Percentiles rank a stretch among this genome's conserved stretches.
These are phyloP conservation scores for Pichia scutulata DNA, from an alignment of 805 yeast species.

Conservation along the genomic window DNA sequence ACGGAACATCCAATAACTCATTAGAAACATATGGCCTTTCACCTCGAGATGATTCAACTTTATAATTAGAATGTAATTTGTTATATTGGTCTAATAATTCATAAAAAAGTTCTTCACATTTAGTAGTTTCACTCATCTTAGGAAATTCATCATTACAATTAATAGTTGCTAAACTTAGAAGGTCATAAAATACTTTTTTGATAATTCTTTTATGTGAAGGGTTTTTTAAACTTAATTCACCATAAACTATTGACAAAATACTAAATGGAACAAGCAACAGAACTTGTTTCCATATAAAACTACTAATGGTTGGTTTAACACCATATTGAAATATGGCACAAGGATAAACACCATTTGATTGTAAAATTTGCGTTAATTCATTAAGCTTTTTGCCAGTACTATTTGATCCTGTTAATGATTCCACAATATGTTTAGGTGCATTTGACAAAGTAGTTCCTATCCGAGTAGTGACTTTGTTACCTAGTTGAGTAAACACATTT, in stretches of 20 bases:
- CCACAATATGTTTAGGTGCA: background rate
- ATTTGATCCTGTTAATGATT: slow-evolving; percentile 18
- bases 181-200: slow-evolving; percentile 19
- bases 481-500: slow-evolving; percentile 18
- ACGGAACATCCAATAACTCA: slow-evolving; percentile 10
- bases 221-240: slow-evolving; percentile 12
- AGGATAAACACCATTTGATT: slow-evolving; percentile 20
- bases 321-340: slow-evolving; percentile 21
- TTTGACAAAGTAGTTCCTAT: slow-evolving; percentile 18
- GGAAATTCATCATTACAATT: slow-evolving; percentile 25
- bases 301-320: slow-evolving; percentile 21
- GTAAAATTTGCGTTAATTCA: slow-evolving; percentile 17
- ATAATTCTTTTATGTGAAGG: slow-evolving; percentile 7
- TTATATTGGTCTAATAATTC: slow-evolving; percentile 18
- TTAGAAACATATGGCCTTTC: slow-evolving; percentile 7
- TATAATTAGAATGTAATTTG: slow-evolving; percentile 9
- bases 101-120: slow-evolving; percentile 13
- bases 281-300: slow-evolving; percentile 25
- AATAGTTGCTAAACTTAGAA: slow-evolving; percentile 17
- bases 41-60: background rate
- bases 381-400: slow-evolving; percentile 14
- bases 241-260: slow-evolving; percentile 17
- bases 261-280: slow-evolving; percentile 21
- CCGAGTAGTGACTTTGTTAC: slow-evolving; percentile 19
- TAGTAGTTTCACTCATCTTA: slow-evolving; percentile 11